Evolutionary conservation across 805 yeast genomes (phyloP).

Genomic region (Candida gorgasii): DNA sequence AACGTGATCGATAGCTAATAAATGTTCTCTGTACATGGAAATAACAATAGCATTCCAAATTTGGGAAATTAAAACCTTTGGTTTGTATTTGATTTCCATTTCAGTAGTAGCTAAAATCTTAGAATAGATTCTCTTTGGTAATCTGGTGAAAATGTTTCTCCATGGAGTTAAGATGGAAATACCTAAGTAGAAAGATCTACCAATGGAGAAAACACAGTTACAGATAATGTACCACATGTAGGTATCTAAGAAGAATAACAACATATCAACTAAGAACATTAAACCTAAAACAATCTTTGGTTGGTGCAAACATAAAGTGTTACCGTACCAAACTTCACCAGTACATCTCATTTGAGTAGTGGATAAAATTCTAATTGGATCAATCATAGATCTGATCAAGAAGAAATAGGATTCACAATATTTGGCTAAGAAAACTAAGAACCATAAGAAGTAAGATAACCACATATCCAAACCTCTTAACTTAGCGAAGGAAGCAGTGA

Average conservation of each 20-base stretch:
- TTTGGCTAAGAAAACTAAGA: constrained; percentile 85
- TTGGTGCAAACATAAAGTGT: constrained; percentile 76
- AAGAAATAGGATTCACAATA: constrained; percentile 89
- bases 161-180: constrained; percentile 98
- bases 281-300: constrained; percentile 86
- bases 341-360: constrained; percentile 88
- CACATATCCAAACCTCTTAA: constrained; percentile 90
- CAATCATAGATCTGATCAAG: constrained; percentile 84
- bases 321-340: constrained; percentile 91
- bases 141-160: constrained; percentile 97
- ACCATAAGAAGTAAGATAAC: constrained; percentile 93
- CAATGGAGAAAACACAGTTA: constrained; percentile 94
- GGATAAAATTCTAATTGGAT: constrained; percentile 89
- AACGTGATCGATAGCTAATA: constrained; percentile 96
- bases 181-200: constrained; percentile 98
- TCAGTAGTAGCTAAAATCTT: constrained; percentile 97
- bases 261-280: constrained; percentile 89
- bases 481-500: constrained; percentile 86
- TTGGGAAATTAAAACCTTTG: constrained; percentile 96
- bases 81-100: constrained; percentile 98
- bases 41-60: constrained; percentile 99
- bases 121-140: constrained; percentile 98
- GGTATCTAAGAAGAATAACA: constrained; percentile 97
- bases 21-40: constrained; percentile 99
- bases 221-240: constrained; percentile 97